Evolutionary conservation across 345 rosid genomes (phyloP).

Genomic region (thale cress (Arabidopsis thaliana)): DNA sequence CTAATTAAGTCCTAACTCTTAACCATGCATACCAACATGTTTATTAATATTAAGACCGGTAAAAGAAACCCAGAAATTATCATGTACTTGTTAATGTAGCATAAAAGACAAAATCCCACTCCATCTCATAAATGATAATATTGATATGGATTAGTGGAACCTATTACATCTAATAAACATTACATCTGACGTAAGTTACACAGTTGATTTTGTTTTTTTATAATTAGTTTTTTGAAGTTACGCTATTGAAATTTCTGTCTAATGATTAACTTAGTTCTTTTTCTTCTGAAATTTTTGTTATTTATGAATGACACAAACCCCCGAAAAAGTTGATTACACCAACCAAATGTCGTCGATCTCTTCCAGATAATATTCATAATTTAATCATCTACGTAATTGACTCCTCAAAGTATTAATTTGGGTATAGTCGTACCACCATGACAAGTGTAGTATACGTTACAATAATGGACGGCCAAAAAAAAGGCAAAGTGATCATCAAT

Average conservation of each 20-base stretch:
- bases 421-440: conserved; percentile 1
- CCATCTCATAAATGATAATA: neutral
- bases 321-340: neutral
- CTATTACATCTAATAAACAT: neutral
- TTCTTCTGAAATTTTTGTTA: neutral
- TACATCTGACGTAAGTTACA: neutral
- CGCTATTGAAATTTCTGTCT: neutral
- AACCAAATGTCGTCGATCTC: neutral
- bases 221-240: no score
- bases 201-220: no score
- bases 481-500: conserved; percentile 10
- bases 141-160: neutral
- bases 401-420: conserved; percentile 3
- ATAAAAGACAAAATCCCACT: neutral
- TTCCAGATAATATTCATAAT: neutral
- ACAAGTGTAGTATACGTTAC: conserved; percentile 28
- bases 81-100: neutral
- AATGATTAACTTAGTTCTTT: neutral
- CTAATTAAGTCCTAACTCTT: neutral
- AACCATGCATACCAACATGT: neutral
- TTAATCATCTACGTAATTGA: neutral
- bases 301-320: neutral
- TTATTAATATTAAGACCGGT: neutral
- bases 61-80: neutral
- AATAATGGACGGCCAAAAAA: neutral